These are phyloP conservation scores for Globisporangium cylindrosporum DNA, from an alignment of 352 stramenopile species.

Conservation along the genomic window DNA sequence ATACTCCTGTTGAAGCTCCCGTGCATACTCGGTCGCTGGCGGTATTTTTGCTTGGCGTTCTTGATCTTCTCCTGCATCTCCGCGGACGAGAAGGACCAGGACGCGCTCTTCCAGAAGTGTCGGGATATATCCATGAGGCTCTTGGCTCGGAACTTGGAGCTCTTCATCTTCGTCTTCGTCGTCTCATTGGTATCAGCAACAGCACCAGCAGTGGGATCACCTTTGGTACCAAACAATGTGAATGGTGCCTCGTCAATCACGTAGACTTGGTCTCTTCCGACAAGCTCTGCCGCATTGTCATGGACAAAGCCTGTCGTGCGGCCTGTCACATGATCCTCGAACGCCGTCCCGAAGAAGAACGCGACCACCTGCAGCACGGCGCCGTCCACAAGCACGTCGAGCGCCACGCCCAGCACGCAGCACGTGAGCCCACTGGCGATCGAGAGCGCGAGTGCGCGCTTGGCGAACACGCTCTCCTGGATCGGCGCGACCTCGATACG, in stretches of 20 bases:
- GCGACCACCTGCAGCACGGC: constrained; percentile 27
- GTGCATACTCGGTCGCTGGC: constrained; percentile 3
- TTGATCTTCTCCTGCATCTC: constrained; percentile 15
- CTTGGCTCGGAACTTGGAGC: not conserved
- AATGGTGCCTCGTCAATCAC: constrained; percentile 10
- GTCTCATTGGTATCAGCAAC: not conserved
- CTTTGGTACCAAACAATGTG: not conserved
- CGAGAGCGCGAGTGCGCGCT: constrained; percentile 24
- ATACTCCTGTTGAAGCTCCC: not conserved
- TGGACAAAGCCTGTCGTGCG: constrained; percentile 15
- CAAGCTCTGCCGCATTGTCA: constrained; percentile 8
- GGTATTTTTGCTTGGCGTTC: constrained; percentile 12
- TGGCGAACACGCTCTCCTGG: constrained; percentile 19
- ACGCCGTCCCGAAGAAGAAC: constrained; percentile 17
- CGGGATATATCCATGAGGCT: constrained; percentile 9
- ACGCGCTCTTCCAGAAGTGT: constrained; percentile 16
- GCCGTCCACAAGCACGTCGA: constrained; percentile 25
- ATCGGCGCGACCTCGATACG: constrained; percentile 12
- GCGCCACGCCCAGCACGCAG: constrained; percentile 25
- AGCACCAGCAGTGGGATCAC: too few relatives aligned
- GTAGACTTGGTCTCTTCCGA: constrained; percentile 16
- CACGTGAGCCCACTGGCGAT: constrained; percentile 23
- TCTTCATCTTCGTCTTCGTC: not conserved
- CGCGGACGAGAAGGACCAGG: constrained; percentile 16
- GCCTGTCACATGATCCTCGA: constrained; percentile 17